These are phyloP conservation scores for Exsudoporus floridanus DNA, from an alignment of 1,284 basidiomycete genomes.

Conservation along the genomic window DNA sequence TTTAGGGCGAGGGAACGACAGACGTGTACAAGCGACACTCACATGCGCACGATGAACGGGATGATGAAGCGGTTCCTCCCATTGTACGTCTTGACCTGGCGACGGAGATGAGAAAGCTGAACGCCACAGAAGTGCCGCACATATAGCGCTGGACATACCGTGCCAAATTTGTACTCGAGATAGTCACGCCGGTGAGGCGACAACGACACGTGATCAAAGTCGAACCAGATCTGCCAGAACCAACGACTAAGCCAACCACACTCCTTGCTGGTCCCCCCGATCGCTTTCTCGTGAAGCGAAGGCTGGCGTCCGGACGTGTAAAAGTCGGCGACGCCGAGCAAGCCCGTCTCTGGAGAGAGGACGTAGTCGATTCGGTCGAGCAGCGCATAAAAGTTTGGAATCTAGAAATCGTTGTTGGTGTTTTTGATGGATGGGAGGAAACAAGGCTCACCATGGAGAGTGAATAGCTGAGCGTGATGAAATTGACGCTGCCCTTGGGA, in stretches of 20 bases:
- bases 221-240: conserved; percentile 86
- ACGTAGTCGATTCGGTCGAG: conserved; percentile 73
- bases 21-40: conserved; percentile 14
- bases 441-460: conserved; percentile 59
- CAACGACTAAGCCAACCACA: conserved; percentile 74
- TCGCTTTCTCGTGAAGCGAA: conserved; percentile 61
- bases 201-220: conserved; percentile 75
- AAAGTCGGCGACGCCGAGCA: conserved; percentile 78
- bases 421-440: neutral
- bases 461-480: conserved; percentile 72
- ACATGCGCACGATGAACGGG: conserved; percentile 70
- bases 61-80: conserved; percentile 73
- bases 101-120: neutral
- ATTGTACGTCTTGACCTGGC: conserved; percentile 64
- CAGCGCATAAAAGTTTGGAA: conserved; percentile 68
- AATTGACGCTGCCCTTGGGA: conserved; percentile 55
- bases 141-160: conserved; percentile 36
- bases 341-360: conserved; percentile 62
- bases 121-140: neutral
- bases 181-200: conserved; percentile 72
- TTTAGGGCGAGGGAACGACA: conserved; percentile 1
- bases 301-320: conserved; percentile 68
- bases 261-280: conserved; percentile 68
- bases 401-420: conserved; percentile 39
- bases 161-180: conserved; percentile 81